Percentiles rank a stretch among this genome's conserved stretches.
Conservation (phyloP, 139 green algal genomes). For the Eudorina sp. region DNA sequence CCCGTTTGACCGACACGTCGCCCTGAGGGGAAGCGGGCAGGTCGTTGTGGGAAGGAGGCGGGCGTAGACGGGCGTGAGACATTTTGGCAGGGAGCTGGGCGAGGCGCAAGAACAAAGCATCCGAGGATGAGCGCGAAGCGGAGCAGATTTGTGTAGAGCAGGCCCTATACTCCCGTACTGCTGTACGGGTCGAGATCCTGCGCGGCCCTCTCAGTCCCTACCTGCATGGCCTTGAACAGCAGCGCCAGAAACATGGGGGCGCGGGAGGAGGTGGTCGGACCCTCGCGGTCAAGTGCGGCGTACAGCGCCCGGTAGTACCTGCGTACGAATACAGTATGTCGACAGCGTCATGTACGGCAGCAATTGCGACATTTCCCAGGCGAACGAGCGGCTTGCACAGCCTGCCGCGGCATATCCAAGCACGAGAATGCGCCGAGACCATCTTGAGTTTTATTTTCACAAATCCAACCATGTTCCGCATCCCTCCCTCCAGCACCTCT, state of each 20-base stretch:
- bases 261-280: conserved; percentile 71
- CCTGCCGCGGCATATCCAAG: no score
- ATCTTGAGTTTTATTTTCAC: no score
- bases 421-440: no score
- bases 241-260: conserved; percentile 90
- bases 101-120: no score
- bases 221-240: conserved; percentile 83
- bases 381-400: neutral
- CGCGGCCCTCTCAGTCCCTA: neutral
- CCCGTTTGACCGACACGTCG: conserved; percentile 80
- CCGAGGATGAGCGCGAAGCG: no score
- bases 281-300: conserved; percentile 72
- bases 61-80: no score
- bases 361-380: neutral
- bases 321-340: neutral
- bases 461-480: neutral
- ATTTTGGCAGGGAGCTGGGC: no score
- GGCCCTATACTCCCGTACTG: no score
- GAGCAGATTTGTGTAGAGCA: no score
- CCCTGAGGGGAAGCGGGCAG: conserved; percentile 34
- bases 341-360: neutral
- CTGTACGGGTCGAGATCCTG: no score
- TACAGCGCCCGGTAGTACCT: conserved; percentile 87
- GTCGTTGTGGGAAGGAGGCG: neutral
- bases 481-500: no score